Evolutionary conservation across 2,329 filamentous ascomycete genomes (phyloP).

Genomic region (Juglanconis sp.): DNA sequence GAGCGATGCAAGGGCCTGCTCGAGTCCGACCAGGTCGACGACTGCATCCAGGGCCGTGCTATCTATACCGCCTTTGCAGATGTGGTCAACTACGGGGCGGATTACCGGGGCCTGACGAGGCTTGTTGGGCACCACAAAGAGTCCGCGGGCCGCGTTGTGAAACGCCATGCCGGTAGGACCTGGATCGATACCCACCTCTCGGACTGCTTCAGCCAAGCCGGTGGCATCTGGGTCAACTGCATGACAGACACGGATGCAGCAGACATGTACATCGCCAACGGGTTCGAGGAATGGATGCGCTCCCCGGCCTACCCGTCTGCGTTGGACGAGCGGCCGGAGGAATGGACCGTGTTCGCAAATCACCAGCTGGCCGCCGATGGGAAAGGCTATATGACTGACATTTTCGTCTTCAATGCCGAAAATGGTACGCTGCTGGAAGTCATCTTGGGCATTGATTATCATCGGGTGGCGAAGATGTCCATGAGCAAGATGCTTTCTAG

Average conservation of each 20-base stretch:
- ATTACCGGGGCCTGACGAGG: conserved; percentile 30
- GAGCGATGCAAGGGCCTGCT: conserved; percentile 29
- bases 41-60: conserved; percentile 31
- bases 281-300: conserved; percentile 31
- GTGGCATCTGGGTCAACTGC: conserved; percentile 34
- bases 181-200: conserved; percentile 26
- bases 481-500: conserved; percentile 28
- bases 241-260: conserved; percentile 25
- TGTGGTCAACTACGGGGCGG: conserved; percentile 32
- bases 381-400: conserved; percentile 26
- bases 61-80: conserved; percentile 35
- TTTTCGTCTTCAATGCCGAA: conserved; percentile 32
- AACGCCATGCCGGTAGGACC: conserved; percentile 11
- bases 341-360: conserved; percentile 27
- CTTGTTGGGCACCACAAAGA: conserved; percentile 27
- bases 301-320: conserved; percentile 21
- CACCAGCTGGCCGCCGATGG: conserved; percentile 26
- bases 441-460: conserved; percentile 32
- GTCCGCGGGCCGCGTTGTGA: conserved; percentile 28
- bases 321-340: background rate
- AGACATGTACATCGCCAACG: conserved; percentile 32
- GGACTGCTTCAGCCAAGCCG: conserved; percentile 35
- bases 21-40: conserved; percentile 25
- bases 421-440: conserved; percentile 28
- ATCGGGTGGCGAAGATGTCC: conserved; percentile 23